Base-by-base conservation (phyloP, 208 protist species). In the Novymonas esmeraldas region DNA sequence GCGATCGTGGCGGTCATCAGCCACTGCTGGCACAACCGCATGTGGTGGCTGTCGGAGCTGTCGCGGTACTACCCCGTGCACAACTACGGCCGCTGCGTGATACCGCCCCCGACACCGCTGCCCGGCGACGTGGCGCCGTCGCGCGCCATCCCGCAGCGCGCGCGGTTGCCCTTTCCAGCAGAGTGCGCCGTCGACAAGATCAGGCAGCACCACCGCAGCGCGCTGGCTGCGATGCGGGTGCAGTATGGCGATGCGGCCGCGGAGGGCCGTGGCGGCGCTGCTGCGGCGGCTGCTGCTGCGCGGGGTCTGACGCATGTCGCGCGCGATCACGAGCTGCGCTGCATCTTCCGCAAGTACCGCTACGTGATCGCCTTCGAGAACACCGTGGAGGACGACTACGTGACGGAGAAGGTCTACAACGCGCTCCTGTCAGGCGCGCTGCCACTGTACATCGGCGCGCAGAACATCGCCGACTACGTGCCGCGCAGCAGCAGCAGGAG, bases 401-500 rank as follows among this genome's bases (percentile, higher is more conserved):
- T 91, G 48, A 85, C 85, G 31, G 85, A 91, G 51, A 91, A 91
- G 64, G 70, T 90, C 6, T 90, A 84, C 73, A 76, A 90, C 50
- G 81, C 68, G 6, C 68, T 90, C 26, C 28, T 81, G 6, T 61
- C 54, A 18, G 85, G 85, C 9, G 59, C 73, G 18, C n/a, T 91
- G 45, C 81, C 85, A 2, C 26, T 91, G 3, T 86, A 85, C 62
- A 61, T 68, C 24, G 82, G 84, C 0, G 70, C 75, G 14, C 73
- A 77, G 51, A 79, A 84, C 66, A 68, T 83, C 14, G 61, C 71
- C 3, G 64, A 83, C 13, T 85, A 79, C 59, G 41, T 87, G 24
- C 81, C 80, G 24, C 44, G 20, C 18, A 26, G 9, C 3, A 14
- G 9, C 28, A 10, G 34, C 11, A 34, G 29, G 28, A 22, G n/a